Percentiles rank a stretch among this genome's conserved stretches.
These are phyloP conservation scores for Dothideomycetes sp. DNA, from an alignment of 2,329 filamentous ascomycete species.

Conservation along the genomic window DNA sequence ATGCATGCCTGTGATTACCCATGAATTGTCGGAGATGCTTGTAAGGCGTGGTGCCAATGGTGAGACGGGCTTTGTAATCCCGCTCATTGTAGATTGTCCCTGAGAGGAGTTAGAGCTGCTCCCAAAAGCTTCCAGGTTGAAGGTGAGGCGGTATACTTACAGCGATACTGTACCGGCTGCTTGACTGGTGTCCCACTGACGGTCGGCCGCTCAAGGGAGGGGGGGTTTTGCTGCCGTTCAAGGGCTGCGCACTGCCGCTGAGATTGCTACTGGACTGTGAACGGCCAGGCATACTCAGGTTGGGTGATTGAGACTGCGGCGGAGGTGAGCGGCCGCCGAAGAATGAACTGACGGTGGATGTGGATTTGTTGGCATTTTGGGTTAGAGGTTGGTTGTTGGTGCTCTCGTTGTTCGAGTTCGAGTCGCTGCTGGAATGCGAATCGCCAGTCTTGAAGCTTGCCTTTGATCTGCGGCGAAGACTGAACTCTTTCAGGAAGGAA, in stretches of 20 bases:
- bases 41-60: constrained; percentile 70
- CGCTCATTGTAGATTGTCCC: constrained; percentile 38
- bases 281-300: not conserved
- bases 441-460: constrained; percentile 54
- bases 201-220: constrained; percentile 19
- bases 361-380: constrained; percentile 48
- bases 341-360: constrained; percentile 49
- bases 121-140: not conserved
- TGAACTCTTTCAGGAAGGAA: constrained; percentile 58
- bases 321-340: constrained; percentile 63
- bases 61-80: constrained; percentile 16
- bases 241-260: constrained; percentile 33
- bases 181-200: constrained; percentile 16
- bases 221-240: constrained; percentile 33
- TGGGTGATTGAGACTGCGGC: constrained; percentile 36
- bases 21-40: constrained; percentile 71
- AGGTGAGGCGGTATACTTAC: constrained; percentile 11
- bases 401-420: constrained; percentile 28
- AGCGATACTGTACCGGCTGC: constrained; percentile 50
- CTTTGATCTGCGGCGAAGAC: constrained; percentile 66
- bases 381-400: constrained; percentile 23
- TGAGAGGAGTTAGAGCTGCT: constrained; percentile 8
- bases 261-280: constrained; percentile 40
- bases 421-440: constrained; percentile 24
- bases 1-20: constrained; percentile 45